Base-by-base conservation (phyloP, 2,329 filamentous ascomycete genomes). In the Alternaria viburni region DNA sequence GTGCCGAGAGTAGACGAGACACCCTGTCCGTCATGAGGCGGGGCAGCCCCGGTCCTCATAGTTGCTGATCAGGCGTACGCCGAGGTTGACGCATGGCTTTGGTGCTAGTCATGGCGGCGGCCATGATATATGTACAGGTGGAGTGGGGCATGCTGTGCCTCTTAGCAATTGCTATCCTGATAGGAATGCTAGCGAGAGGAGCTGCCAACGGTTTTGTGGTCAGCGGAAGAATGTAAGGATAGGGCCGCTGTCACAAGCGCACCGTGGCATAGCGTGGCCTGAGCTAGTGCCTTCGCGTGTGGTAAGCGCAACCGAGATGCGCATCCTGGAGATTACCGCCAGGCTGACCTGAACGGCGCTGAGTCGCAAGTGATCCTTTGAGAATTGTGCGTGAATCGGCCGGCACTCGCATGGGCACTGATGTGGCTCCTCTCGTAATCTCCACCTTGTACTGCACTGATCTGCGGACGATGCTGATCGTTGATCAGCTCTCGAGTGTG, bases 251-350 rank as follows among this genome's bases (percentile, higher is more conserved):
- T 62, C 50, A 59, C 56, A 59, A 59, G 56, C 60, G 60, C 56
- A 59, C 25, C 41, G 54, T 57, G 36, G 45, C 36, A 51, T 51
- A 57, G 45, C 59, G 54, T 36, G 25, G 52, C 36, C 36, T 59
- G 32, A 32, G 21, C 44, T 59, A 59, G 60, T 52, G 60, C 50
- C 30, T 54, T 46, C 49, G 60, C 56, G 60, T 43, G 36, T 59
- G 60, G 56, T 62, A 62, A 62, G 56, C 60, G 60, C 60, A 62
- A 58, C 60, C 60, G 60, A 62, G 56, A 54, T 26, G 44, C 43
- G 44, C 50, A 54, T 59, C 49, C 49, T 59, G 50, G 50, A 62
- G 60, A 62, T 62, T 57, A 47, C 43, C 60, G 30, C 56, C 56
- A 28, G 60, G 28, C 59, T 54, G 43, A 59, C 50, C 49, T 49